Conservation (phyloP, 129 eudicot species). For the Deinandra increscens region DNA sequence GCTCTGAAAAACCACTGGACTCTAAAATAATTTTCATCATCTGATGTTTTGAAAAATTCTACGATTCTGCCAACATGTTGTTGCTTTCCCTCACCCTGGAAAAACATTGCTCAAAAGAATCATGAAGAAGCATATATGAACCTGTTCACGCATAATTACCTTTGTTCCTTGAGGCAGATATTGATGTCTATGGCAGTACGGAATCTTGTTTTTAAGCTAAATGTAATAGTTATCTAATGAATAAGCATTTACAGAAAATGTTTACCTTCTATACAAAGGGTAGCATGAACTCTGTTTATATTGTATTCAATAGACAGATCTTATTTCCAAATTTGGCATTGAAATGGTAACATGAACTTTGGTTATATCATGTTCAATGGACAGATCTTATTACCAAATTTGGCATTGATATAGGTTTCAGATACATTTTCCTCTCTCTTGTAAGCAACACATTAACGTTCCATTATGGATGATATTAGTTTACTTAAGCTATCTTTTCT, state of each 20-base stretch:
- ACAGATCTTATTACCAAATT: neutral
- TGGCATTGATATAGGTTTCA: constrained; percentile 2
- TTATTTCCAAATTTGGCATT: neutral
- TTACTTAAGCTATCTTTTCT: neutral
- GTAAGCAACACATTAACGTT: neutral
- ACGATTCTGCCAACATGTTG: constrained; percentile 72
- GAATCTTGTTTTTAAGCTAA: constrained; percentile 13
- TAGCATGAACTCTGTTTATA: constrained; percentile 5
- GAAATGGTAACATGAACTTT: constrained; percentile 13
- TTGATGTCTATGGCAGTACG: constrained; percentile 1
- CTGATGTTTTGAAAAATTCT: constrained; percentile 79
- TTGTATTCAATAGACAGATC: constrained; percentile 3
- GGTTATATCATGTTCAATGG: neutral
- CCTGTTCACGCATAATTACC: neutral
- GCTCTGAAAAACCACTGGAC: constrained; percentile 92
- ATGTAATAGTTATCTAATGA: neutral
- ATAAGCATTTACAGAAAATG: neutral
- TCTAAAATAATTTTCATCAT: constrained; percentile 76
- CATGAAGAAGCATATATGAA: constrained; percentile 28
- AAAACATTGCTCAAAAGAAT: constrained; percentile 33
- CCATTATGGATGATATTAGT: neutral
- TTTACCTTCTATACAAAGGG: constrained; percentile 12
- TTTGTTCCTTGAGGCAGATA: constrained; percentile 13
- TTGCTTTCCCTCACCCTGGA: constrained; percentile 77
- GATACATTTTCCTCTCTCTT: neutral